Conservation (phyloP, 106 monocot species). For the Dioscorea dumetorum region DNA sequence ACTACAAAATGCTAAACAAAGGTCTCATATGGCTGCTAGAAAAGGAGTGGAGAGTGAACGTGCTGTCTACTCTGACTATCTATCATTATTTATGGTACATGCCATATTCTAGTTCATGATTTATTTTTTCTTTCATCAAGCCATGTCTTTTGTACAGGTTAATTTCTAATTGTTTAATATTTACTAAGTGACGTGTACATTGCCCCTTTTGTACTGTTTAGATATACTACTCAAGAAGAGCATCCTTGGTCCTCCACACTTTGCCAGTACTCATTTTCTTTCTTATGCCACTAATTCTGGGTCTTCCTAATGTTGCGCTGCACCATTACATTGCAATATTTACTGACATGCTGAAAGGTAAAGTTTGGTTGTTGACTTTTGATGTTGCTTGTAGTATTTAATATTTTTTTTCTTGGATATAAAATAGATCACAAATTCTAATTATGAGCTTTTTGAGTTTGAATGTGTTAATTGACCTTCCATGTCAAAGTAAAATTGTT, state of each 20-base stretch:
- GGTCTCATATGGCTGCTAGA: slow-evolving; percentile 19
- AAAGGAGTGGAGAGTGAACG: slow-evolving; percentile 28
- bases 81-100: slow-evolving; percentile 84
- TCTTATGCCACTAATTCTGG: slow-evolving; percentile 64
- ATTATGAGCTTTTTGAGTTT: too few relatives aligned
- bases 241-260: slow-evolving; percentile 57
- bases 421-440: too few relatives aligned
- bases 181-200: too few relatives aligned
- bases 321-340: slow-evolving; percentile 29
- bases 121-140: too few relatives aligned
- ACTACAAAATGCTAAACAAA: slow-evolving; percentile 36
- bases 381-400: too few relatives aligned
- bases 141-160: too few relatives aligned
- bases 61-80: slow-evolving; percentile 75
- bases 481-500: too few relatives aligned
- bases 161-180: too few relatives aligned
- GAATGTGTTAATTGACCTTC: too few relatives aligned
- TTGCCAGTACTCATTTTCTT: slow-evolving; percentile 56
- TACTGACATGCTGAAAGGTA: slow-evolving; percentile 40
- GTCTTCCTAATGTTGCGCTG: slow-evolving; percentile 31
- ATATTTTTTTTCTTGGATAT: too few relatives aligned
- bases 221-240: slow-evolving; percentile 73
- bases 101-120: background rate
- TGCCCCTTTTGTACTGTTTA: slow-evolving; percentile 15
- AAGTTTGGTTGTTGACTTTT: background rate